Conservation (phyloP, 495 filamentous ascomycete species). For the Bacidia gigantensis region DNA sequence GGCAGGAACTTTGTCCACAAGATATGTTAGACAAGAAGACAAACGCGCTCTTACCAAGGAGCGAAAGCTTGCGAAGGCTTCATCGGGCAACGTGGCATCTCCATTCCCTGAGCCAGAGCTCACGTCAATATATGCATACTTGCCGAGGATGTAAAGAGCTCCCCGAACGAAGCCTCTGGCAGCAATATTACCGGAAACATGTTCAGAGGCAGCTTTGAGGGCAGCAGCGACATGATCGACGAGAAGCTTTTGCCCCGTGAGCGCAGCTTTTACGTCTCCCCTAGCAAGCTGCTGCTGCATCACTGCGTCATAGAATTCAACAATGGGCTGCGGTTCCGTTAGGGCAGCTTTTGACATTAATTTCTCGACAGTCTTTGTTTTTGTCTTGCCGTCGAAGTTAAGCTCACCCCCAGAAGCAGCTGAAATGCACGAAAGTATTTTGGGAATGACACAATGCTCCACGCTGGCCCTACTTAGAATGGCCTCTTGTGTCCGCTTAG, state of each 20-base stretch:
- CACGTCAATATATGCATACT: constrained; percentile 28
- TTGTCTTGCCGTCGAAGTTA: constrained; percentile 77
- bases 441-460: constrained; percentile 43
- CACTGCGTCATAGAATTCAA: not conserved
- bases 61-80: constrained; percentile 46
- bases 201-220: constrained; percentile 25
- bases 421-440: constrained; percentile 51
- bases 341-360: constrained; percentile 50
- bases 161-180: not conserved
- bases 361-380: constrained; percentile 74
- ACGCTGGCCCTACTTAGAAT: constrained; percentile 52
- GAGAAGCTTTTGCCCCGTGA: constrained; percentile 33
- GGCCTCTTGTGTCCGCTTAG: constrained; percentile 54
- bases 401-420: constrained; percentile 47
- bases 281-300: not conserved
- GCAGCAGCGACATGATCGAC: constrained; percentile 34
- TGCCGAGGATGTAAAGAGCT: constrained; percentile 23
- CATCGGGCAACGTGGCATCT: constrained; percentile 23
- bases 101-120: not conserved
- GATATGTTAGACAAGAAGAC: constrained; percentile 50
- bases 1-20: constrained; percentile 49
- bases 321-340: constrained; percentile 11
- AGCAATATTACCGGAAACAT: not conserved
- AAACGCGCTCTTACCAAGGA: constrained; percentile 56
- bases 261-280: not conserved